Evolutionary conservation across 108 stramenopile genomes (phyloP).

Genomic region (Hondaea fermentalgiana): DNA sequence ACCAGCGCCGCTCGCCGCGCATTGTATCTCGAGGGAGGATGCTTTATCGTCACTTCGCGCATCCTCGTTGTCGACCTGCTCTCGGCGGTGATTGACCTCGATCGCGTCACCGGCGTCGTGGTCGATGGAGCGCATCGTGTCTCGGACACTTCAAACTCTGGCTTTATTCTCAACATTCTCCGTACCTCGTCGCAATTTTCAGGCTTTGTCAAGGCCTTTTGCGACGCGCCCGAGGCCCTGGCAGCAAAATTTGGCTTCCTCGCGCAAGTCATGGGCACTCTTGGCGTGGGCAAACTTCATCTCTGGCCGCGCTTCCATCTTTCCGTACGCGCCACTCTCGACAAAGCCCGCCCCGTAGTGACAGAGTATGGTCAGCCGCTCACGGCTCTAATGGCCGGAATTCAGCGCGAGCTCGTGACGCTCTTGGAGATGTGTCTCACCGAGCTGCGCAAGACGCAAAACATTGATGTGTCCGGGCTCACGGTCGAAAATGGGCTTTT

Average conservation of each 20-base stretch:
- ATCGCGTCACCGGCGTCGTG: slow-evolving; percentile 73
- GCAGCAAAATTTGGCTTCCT: slow-evolving; percentile 74
- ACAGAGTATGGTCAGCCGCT: slow-evolving; percentile 73
- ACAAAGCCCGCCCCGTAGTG: slow-evolving; percentile 62
- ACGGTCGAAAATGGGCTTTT: slow-evolving; percentile 81
- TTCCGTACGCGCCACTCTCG: slow-evolving; percentile 63
- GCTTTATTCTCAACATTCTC: slow-evolving; percentile 87
- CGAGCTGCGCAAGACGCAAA: slow-evolving; percentile 63
- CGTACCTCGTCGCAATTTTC: slow-evolving; percentile 53
- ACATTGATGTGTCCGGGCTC: slow-evolving; percentile 52
- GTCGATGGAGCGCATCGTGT: slow-evolving; percentile 84
- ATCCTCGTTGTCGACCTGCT: slow-evolving; percentile 92
- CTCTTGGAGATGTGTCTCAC: slow-evolving; percentile 72
- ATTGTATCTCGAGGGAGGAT: slow-evolving; percentile 57
- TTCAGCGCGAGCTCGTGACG: slow-evolving; percentile 74
- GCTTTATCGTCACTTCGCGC: slow-evolving; percentile 76
- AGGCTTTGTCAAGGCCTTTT: slow-evolving; percentile 89
- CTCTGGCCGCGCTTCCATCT: slow-evolving; percentile 90
- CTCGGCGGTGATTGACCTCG: slow-evolving; percentile 53
- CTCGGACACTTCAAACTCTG: slow-evolving; percentile 78
- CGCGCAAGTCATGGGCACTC: slow-evolving; percentile 68
- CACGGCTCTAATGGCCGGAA: slow-evolving; percentile 68
- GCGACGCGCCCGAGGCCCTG: slow-evolving; percentile 72
- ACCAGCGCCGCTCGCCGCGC: slow-evolving; percentile 27
- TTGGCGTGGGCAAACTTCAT: slow-evolving; percentile 70